These are phyloP conservation scores for Leptomonas pyrrhocoris DNA, from an alignment of 208 protist genomes.

Conservation along the genomic window DNA sequence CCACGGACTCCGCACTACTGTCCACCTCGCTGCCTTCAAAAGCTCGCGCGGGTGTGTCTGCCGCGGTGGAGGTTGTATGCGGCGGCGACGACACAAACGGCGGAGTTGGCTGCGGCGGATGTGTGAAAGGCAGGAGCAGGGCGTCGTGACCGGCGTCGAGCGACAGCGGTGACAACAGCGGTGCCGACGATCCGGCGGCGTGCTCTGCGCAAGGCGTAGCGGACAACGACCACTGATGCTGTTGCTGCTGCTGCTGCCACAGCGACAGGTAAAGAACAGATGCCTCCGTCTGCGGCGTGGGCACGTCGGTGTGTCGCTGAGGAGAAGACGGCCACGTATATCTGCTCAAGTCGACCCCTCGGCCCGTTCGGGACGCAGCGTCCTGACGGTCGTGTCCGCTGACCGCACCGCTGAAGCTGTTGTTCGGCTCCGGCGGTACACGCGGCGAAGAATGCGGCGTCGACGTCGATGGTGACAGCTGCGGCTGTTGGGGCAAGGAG, in stretches of 20 bases:
- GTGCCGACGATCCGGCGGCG: too few relatives aligned
- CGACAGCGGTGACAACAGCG: too few relatives aligned
- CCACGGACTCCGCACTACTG: too few relatives aligned
- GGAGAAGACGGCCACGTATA: neutral
- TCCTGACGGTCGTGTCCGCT: neutral
- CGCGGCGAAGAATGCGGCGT: neutral
- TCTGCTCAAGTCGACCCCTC: neutral
- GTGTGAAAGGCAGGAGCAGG: too few relatives aligned
- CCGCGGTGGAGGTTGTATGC: too few relatives aligned
- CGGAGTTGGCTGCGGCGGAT: neutral
- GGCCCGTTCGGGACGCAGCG: neutral
- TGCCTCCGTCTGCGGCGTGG: neutral
- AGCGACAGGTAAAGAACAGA: slow-evolving; percentile 4
- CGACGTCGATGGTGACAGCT: slow-evolving; percentile 2
- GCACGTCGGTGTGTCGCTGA: neutral
- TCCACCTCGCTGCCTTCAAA: neutral
- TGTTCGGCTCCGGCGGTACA: neutral
- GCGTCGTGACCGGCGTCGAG: too few relatives aligned
- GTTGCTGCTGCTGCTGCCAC: too few relatives aligned
- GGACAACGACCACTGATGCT: too few relatives aligned
- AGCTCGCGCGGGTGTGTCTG: too few relatives aligned
- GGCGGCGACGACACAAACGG: neutral
- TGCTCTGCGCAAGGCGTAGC: too few relatives aligned
- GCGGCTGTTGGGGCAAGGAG: slow-evolving; percentile 9
- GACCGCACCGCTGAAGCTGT: neutral